phyloP scores from a whole-genome alignment of 768 basidiomycete genomes.

The Suillus alpinus region DNA sequence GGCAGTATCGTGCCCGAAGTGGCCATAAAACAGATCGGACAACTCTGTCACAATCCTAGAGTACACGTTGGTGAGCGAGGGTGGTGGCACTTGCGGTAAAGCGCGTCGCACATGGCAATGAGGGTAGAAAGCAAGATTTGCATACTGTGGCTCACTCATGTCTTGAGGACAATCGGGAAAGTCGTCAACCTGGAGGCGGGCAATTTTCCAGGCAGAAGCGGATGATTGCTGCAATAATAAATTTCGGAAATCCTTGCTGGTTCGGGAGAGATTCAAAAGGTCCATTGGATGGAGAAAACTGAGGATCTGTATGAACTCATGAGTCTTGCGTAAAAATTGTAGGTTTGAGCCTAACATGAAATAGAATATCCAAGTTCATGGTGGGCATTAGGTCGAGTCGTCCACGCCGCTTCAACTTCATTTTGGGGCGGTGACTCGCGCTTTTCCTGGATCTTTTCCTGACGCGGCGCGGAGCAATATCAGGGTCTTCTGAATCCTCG shows the following conservation, averaged over 20 bases:
- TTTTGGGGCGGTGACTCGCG: not conserved
- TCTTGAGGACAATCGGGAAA: slow-evolving; percentile 44
- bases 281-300: slow-evolving; percentile 38
- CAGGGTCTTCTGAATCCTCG: not conserved
- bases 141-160: slow-evolving; percentile 43
- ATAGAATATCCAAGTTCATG: slow-evolving; percentile 12
- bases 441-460: not conserved
- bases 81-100: not conserved
- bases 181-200: slow-evolving; percentile 32
- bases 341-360: slow-evolving; percentile 5
- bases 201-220: slow-evolving; percentile 34
- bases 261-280: slow-evolving; percentile 38
- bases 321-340: not conserved
- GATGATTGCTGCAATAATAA: slow-evolving; percentile 28
- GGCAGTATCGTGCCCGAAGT: slow-evolving; percentile 1
- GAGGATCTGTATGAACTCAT: slow-evolving; percentile 30
- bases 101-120: not conserved
- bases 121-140: slow-evolving; percentile 38
- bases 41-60: not conserved
- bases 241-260: slow-evolving; percentile 33
- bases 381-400: slow-evolving; percentile 29
- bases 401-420: not conserved
- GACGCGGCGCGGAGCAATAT: not conserved
- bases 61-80: not conserved
- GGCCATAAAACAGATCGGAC: slow-evolving; percentile 1